These are phyloP conservation scores for Brachypodium distachyon DNA, from an alignment of 202 grass and related monocot genomes.

Conservation along the genomic window DNA sequence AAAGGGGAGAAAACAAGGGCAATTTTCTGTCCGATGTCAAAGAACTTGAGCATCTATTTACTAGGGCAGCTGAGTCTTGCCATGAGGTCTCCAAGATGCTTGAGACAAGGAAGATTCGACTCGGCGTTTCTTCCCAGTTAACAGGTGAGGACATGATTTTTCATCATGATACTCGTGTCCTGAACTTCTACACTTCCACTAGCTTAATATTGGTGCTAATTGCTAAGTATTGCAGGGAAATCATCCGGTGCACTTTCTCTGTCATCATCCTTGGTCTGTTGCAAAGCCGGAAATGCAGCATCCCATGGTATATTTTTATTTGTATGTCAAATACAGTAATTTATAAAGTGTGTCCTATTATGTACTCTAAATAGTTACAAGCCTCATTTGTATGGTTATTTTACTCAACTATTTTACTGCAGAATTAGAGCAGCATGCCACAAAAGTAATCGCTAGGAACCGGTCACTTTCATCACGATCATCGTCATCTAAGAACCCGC, in stretches of 20 bases:
- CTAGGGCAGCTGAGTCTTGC: constrained; percentile 42
- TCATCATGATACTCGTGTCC: neutral
- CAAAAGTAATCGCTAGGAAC: constrained; percentile 59
- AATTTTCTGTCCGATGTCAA: constrained; percentile 49
- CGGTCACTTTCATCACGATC: constrained; percentile 45
- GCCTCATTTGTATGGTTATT: neutral
- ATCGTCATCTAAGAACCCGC: constrained; percentile 42
- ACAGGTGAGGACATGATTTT: constrained; percentile 31
- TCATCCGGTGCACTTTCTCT: constrained; percentile 1
- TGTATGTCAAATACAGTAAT: neutral
- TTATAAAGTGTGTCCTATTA: neutral
- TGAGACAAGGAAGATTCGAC: constrained; percentile 48
- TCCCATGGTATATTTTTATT: constrained; percentile 33
- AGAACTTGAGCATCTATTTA: constrained; percentile 54
- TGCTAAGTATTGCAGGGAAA: constrained; percentile 29
- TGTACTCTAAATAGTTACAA: neutral
- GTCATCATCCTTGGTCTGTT: constrained; percentile 30
- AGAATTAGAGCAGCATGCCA: constrained; percentile 32
- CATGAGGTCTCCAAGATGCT: constrained; percentile 64
- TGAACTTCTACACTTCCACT: neutral
- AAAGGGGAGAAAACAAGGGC: constrained; percentile 38
- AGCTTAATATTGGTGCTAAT: neutral
- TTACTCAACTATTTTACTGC: neutral
- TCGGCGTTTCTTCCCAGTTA: constrained; percentile 24
- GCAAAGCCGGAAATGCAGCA: constrained; percentile 20